Evolutionary conservation across 75 land plant genomes (phyloP), one percentile per base, ranked within the genome.

Genomic region (Cupressus sempervirens): DNA sequence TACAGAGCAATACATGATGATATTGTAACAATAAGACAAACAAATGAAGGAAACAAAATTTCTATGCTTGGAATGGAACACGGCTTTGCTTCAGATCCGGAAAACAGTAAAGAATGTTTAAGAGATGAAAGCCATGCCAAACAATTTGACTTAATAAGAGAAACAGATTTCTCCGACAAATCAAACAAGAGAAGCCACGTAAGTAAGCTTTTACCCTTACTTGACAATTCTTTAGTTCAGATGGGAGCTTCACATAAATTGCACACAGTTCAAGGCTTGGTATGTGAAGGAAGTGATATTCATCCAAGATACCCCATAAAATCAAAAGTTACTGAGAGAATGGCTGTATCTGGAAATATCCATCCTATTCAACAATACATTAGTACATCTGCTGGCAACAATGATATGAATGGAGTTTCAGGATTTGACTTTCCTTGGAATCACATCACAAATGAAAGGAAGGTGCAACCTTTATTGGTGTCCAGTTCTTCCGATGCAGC

Each of bases 401-500:
- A 26, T 43, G 81, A 79, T 79, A 43, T 12, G 14, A 79, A 79
- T n/a, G 46, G 29, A 45, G 46, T 79, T 45, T 43, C 45, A 45
- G 81, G 81, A 45, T 23, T 45, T 43, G 81, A 79, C 32, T 9
- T 79, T 26, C 45, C 81, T 26, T 79, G 45, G 30, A 45, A 45
- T 43, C 50, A 79, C 81, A 79, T 79, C 50, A 45, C 48, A n/a
- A 79, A 45, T 79, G 81, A 79, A 29, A 79, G 81, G n/a, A 79
- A 45, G 46, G 52, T 29, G 26, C 81, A 79, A n/a, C 45, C 81
- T 79, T 26, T 79, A 12, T 45, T 79, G n/a, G 46, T n/a, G 45
- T 79, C 81, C 45, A 84, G 79, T 56, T 35, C 85, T 15, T 81
- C 88, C 10, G 83, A 82, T 82, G 14, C 70, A 30, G 83, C 58